phyloP scores from a whole-genome alignment of 1,284 basidiomycete genomes.

The Neonothopanus nambi region DNA sequence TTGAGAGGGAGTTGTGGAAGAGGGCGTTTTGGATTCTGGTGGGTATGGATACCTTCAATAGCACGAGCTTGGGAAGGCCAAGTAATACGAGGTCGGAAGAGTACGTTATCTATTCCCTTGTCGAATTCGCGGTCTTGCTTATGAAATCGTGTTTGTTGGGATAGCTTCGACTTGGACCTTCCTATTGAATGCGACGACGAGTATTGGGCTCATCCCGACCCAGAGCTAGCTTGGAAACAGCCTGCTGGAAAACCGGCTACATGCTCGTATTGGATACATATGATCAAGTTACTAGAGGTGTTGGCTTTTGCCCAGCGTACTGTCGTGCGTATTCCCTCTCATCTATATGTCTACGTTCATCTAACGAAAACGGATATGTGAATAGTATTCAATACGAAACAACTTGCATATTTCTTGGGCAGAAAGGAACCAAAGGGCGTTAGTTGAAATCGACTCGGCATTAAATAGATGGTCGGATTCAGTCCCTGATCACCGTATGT shows the following conservation, averaged over 20 bases:
- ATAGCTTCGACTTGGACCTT: constrained; percentile 13
- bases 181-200: constrained; percentile 17
- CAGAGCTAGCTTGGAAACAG: constrained; percentile 11
- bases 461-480: constrained; percentile 59
- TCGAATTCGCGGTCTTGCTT: constrained; percentile 56
- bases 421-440: constrained; percentile 40
- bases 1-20: constrained; percentile 66
- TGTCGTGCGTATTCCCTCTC: neutral
- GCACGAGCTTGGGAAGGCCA: too few relatives aligned
- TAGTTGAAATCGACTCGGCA: constrained; percentile 53
- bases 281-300: constrained; percentile 10
- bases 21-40: constrained; percentile 66
- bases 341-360: neutral
- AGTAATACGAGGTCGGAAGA: neutral
- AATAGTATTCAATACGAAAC: constrained; percentile 6
- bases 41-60: constrained; percentile 12
- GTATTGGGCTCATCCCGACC: constrained; percentile 10
- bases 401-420: neutral
- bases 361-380: neutral
- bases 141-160: neutral
- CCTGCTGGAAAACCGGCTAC: constrained; percentile 13
- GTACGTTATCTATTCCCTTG: neutral
- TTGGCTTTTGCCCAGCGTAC: constrained; percentile 3
- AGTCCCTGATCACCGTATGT: constrained; percentile 48
- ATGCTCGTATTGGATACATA: constrained; percentile 1